A percentile compares a stretch with the other conserved stretches of the same genome.
Conservation (phyloP, 306 rosid genomes). For the Glycine soja region DNA sequence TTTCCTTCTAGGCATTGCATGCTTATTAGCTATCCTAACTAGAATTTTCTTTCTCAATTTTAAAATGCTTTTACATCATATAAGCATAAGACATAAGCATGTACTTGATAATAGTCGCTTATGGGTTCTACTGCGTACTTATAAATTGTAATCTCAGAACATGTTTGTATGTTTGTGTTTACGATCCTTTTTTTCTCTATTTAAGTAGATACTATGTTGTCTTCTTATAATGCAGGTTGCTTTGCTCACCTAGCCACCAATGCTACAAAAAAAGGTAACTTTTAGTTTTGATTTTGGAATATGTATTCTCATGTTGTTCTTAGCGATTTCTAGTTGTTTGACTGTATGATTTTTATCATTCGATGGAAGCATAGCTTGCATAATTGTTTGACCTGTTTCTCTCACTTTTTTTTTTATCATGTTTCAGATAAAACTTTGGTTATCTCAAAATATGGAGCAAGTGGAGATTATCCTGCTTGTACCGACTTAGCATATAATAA, state of each 20-base stretch:
- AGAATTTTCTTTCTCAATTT: conserved; percentile 14
- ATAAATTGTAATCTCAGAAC: background rate
- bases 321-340: conserved; percentile 32
- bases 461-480: conserved; percentile 87
- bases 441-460: conserved; percentile 85
- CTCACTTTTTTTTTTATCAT: conserved; percentile 35
- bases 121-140: background rate
- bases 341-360: conserved; percentile 23
- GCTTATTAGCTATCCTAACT: conserved; percentile 9
- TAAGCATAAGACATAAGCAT: background rate
- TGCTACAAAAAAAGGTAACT: conserved; percentile 65
- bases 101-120: background rate
- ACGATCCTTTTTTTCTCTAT: conserved; percentile 24
- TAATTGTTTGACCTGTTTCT: conserved; percentile 48
- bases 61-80: background rate
- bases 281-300: conserved; percentile 23
- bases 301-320: conserved; percentile 21
- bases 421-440: conserved; percentile 68
- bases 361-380: background rate
- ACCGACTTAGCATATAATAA: conserved; percentile 64
- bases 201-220: conserved; percentile 37
- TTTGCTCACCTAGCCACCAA: conserved; percentile 69
- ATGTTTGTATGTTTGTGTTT: background rate
- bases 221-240: conserved; percentile 66
- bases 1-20: conserved; percentile 13